phyloP scores from a whole-genome alignment of 805 yeast genomes.

The Saturnispora quitensis region DNA sequence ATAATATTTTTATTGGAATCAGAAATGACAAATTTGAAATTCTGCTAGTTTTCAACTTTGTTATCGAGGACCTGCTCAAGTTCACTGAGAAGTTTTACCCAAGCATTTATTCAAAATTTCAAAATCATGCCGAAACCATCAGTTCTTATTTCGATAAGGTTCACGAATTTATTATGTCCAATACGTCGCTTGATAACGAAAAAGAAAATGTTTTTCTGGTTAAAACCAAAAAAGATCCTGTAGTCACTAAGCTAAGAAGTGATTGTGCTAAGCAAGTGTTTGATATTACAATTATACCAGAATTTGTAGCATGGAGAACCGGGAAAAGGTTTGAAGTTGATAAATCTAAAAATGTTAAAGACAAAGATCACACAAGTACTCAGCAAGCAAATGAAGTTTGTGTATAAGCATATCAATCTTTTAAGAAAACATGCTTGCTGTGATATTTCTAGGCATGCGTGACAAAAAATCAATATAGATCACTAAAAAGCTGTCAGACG shows the following conservation, averaged over 20 bases:
- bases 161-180: not conserved
- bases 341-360: constrained; percentile 7
- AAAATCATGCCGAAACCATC: not conserved
- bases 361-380: not conserved
- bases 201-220: not conserved
- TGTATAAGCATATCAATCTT: too few species aligned
- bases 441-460: too few species aligned
- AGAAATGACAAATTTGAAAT: not conserved
- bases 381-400: not conserved
- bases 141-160: not conserved
- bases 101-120: not conserved
- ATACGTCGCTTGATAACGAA: not conserved
- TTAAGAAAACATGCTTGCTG: too few species aligned
- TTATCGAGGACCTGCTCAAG: not conserved
- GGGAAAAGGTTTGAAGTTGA: not conserved
- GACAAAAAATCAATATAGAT: too few species aligned
- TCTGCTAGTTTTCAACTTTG: not conserved
- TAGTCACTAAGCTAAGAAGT: not conserved
- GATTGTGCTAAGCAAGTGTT: not conserved
- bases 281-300: not conserved
- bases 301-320: constrained; percentile 1
- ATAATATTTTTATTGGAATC: not conserved
- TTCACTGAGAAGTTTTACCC: not conserved
- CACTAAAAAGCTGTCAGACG: too few species aligned
- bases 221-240: not conserved